Conservation (phyloP, 1,139 yeast genomes). For the Geotrichum aggregatum region DNA sequence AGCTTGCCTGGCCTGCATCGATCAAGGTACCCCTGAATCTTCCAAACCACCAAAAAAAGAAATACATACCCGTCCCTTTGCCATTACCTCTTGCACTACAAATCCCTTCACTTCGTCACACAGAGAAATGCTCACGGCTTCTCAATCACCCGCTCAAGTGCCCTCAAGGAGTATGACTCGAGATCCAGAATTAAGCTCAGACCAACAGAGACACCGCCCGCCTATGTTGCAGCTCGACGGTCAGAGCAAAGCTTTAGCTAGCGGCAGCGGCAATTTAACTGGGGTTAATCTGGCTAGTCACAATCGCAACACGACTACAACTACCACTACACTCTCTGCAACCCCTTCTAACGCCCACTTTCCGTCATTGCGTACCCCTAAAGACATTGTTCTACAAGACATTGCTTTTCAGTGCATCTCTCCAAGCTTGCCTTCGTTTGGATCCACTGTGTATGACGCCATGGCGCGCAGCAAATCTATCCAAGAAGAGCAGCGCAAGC, state of each 20-base stretch:
- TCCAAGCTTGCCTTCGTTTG: constrained; percentile 39
- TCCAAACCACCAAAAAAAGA: constrained; percentile 1
- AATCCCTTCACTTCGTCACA: too few relatives aligned
- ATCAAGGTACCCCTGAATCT: constrained; percentile 7
- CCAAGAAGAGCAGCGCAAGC: constrained; percentile 38
- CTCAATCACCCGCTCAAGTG: background rate
- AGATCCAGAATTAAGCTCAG: background rate
- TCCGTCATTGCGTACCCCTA: constrained; percentile 32
- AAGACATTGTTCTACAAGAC: constrained; percentile 35
- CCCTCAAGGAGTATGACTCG: background rate
- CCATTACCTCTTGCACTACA: background rate
- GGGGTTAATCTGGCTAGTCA: constrained; percentile 11
- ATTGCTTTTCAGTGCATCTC: constrained; percentile 41
- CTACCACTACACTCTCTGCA: constrained; percentile 13
- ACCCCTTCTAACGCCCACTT: constrained; percentile 17
- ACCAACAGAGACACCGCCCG: constrained; percentile 19
- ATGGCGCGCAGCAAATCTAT: constrained; percentile 26
- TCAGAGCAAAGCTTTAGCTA: constrained; percentile 1
- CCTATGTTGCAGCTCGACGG: constrained; percentile 21
- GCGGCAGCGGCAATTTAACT: background rate
- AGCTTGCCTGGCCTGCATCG: constrained; percentile 4
- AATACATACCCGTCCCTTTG: background rate
- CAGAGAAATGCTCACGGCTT: too few relatives aligned
- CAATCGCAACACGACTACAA: constrained; percentile 16
- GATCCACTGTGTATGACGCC: constrained; percentile 18